Evolutionary conservation across 768 basidiomycete species (phyloP).

Genomic region (Lactarius sanguifluus): DNA sequence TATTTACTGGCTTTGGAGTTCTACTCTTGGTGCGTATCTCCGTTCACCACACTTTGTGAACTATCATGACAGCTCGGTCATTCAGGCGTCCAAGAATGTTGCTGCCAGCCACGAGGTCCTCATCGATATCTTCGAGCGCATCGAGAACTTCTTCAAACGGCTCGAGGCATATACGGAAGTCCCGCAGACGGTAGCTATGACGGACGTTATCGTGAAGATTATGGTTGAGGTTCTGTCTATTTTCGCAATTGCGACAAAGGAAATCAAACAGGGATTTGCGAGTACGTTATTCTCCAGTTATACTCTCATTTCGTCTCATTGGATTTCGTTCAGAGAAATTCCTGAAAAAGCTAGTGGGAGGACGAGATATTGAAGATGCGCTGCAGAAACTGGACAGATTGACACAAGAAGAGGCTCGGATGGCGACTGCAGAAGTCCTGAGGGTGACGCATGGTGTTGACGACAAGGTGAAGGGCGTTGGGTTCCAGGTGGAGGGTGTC

Average conservation of each 20-base stretch:
- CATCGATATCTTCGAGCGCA: background rate
- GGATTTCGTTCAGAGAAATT: background rate
- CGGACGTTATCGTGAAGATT: background rate
- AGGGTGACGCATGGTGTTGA: background rate
- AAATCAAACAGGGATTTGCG: background rate
- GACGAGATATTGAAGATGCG: background rate
- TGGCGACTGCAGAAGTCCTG: conserved; percentile 4
- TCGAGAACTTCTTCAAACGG: background rate
- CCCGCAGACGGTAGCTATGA: background rate
- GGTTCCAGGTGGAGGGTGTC: background rate
- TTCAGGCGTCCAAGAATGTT: background rate
- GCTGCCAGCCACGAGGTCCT: background rate
- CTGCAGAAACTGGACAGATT: too few relatives aligned
- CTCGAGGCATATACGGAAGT: background rate
- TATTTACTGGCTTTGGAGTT: conserved; percentile 2
- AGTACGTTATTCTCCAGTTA: background rate
- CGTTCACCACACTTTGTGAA: too few relatives aligned
- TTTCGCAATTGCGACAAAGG: background rate
- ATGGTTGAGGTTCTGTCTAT: conserved; percentile 6
- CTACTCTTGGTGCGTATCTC: background rate
- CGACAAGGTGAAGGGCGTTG: background rate
- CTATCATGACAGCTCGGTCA: background rate
- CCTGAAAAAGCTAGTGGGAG: background rate
- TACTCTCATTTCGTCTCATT: background rate
- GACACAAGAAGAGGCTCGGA: background rate